These are phyloP conservation scores for Colletotrichum falcatum DNA, from an alignment of 2,329 filamentous ascomycete species.

Conservation along the genomic window DNA sequence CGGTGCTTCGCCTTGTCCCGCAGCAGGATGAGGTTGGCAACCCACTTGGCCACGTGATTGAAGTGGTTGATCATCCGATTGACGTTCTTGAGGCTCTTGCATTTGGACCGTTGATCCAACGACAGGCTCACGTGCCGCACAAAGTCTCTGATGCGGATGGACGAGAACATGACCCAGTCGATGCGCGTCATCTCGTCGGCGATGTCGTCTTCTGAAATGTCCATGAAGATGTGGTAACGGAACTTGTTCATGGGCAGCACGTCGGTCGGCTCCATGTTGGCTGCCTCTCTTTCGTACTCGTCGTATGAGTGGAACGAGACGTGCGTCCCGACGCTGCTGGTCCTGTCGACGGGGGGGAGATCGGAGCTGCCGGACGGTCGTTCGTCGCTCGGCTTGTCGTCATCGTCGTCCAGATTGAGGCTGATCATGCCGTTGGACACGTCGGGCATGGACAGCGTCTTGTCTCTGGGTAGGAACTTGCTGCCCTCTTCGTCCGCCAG, in stretches of 20 bases:
- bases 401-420: constrained; percentile 64
- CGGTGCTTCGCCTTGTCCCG: constrained; percentile 97
- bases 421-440: constrained; percentile 60
- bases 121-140: constrained; percentile 90
- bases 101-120: constrained; percentile 76
- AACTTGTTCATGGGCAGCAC: constrained; percentile 81
- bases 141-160: constrained; percentile 91
- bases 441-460: constrained; percentile 46
- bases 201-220: constrained; percentile 84
- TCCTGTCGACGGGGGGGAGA: constrained; percentile 54
- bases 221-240: constrained; percentile 92
- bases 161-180: constrained; percentile 98
- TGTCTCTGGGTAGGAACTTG: constrained; percentile 49
- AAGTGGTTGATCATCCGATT: constrained; percentile 96
- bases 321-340: constrained; percentile 55
- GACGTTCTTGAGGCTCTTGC: constrained; percentile 84
- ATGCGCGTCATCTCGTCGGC: constrained; percentile 94
- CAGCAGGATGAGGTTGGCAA: constrained; percentile 85
- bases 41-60: constrained; percentile 86
- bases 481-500: constrained; percentile 50
- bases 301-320: constrained; percentile 77
- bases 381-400: constrained; percentile 55
- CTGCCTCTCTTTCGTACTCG: constrained; percentile 83
- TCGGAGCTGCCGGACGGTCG: constrained; percentile 62
- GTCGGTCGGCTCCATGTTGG: constrained; percentile 76